Conservation (phyloP, 176 grass and related monocot genomes). For the Ensete ventricosum region DNA sequence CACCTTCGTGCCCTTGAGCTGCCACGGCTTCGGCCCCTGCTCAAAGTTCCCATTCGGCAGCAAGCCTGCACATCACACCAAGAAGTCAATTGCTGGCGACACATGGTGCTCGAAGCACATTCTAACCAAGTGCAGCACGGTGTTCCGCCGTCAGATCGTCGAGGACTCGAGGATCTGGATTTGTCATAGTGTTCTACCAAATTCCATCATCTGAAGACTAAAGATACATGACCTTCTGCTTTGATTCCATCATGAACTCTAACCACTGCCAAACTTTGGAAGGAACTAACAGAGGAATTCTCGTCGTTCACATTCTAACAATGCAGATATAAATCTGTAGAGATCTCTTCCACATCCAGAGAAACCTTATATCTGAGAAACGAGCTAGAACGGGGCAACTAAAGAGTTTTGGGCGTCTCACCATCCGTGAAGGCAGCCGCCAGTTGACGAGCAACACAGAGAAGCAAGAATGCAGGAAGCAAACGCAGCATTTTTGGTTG, state of each 20-base stretch:
- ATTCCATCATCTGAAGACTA: too few species aligned
- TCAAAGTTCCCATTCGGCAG: conserved; percentile 92
- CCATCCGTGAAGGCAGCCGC: conserved; percentile 44
- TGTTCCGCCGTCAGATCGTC: too few species aligned
- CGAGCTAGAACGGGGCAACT: background rate
- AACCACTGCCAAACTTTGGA: too few species aligned
- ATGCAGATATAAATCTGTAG: too few species aligned
- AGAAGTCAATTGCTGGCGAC: background rate
- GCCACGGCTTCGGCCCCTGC: conserved; percentile 31
- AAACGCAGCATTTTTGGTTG: conserved; percentile 22
- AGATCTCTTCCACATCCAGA: too few species aligned
- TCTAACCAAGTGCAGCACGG: too few species aligned
- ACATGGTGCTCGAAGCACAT: background rate
- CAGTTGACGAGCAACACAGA: conserved; percentile 25
- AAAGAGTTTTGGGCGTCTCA: conserved; percentile 20
- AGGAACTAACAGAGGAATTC: too few species aligned
- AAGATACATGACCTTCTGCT: too few species aligned
- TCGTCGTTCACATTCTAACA: too few species aligned
- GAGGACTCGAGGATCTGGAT: too few species aligned
- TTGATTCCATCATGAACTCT: too few species aligned
- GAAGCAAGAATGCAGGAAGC: conserved; percentile 19
- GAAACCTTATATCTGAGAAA: background rate
- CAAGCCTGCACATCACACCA: conserved; percentile 32
- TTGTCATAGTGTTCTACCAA: too few species aligned
- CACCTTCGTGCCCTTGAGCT: conserved; percentile 70